Conservation (phyloP, 2,329 filamentous ascomycete species). For the Trichophyton verrucosum region DNA sequence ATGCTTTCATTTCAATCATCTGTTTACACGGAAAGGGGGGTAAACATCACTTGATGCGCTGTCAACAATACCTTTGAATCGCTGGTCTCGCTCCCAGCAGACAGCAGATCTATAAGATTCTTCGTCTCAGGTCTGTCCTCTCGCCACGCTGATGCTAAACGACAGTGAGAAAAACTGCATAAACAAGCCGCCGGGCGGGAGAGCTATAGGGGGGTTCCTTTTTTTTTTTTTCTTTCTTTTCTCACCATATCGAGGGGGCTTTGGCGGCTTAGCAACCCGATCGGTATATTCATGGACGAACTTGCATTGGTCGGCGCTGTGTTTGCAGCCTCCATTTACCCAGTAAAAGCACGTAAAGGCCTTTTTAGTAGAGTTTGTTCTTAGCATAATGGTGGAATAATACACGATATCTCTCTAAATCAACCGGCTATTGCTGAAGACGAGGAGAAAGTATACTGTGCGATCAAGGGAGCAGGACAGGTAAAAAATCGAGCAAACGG, state of each 20-base stretch:
- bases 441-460: neutral
- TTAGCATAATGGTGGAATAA: neutral
- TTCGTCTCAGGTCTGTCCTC: neutral
- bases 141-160: neutral
- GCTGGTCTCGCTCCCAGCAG: neutral
- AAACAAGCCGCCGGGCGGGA: neutral
- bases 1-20: neutral
- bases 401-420: neutral
- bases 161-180: neutral
- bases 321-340: constrained; percentile 18
- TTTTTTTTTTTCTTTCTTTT: neutral
- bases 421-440: neutral
- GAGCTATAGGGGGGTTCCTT: neutral
- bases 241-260: constrained; percentile 8
- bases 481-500: neutral
- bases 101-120: neutral
- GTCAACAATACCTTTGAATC: neutral
- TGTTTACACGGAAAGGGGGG: neutral
- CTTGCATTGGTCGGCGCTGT: constrained; percentile 17
- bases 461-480: neutral
- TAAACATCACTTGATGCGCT: neutral
- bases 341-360: constrained; percentile 24
- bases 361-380: constrained; percentile 12
- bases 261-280: constrained; percentile 13
- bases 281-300: constrained; percentile 22